Evolutionary conservation across 176 grass and related monocot genomes (phyloP), one percentile per base, ranked within the genome.

Genomic region (Oryza glaberrima): DNA sequence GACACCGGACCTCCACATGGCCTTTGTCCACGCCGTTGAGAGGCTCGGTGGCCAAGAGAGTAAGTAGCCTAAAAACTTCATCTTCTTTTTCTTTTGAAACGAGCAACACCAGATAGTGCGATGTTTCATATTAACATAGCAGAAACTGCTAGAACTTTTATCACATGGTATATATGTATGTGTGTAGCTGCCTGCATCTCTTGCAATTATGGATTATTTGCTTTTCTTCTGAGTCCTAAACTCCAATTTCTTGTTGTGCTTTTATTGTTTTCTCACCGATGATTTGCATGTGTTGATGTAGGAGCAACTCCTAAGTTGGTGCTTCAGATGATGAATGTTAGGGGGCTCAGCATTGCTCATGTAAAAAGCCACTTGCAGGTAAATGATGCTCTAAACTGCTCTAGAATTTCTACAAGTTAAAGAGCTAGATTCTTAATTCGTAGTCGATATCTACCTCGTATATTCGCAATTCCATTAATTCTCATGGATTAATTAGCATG

Each of bases 241-340:
- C 34, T 30, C 20, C 35, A 11, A 44, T 76, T 70, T 72, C 7
- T 19, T 34, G 36, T 9, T 9, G 54, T 35, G 36, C 36, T 38
- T 6, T 2, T 13, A 66, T 48, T 56, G n/a, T 10, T 72, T 73
- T 68, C 1, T 14, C 14, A 67, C 30, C 61, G 56, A 34, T 30
- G 25, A 67, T 68, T 68, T 51, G 40, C 11, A 65, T 83, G 15
- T 44, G 25, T 23, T 77, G 14, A 11, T 72, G 78, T 73, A 98
- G 95, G 95, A 78, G 95, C 95, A 30, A 98, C 95, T 16, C 95
- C 95, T 88, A 98, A 98, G 80, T 69, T 98, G 46, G 93, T 98
- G 70, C 95, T 95, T 92, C 93, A 98, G 91, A 95, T 98, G 93
- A 98, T 98, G 95, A 98, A 98, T 81, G 95, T 95, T 76, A 92